These are phyloP conservation scores for Lentinula boryana DNA, from an alignment of 768 basidiomycete species.

Conservation along the genomic window DNA sequence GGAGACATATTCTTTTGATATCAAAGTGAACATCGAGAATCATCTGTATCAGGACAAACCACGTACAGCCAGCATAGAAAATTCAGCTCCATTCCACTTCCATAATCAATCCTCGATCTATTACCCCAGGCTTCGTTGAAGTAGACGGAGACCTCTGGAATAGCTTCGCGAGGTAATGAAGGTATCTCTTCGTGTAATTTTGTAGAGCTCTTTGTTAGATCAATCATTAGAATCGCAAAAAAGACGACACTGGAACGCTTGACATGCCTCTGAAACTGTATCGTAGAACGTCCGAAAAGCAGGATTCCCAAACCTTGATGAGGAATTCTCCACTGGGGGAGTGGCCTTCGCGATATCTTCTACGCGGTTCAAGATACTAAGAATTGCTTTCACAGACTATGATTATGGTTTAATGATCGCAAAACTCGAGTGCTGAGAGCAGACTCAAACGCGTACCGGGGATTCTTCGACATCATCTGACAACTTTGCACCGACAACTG, in stretches of 20 bases:
- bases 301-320: constrained; percentile 95
- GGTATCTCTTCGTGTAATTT: constrained; percentile 55
- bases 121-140: constrained; percentile 91
- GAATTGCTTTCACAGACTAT: constrained; percentile 59
- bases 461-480: constrained; percentile 53
- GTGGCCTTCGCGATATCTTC: constrained; percentile 60
- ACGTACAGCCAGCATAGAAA: constrained; percentile 95
- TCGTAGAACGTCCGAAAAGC: constrained; percentile 94
- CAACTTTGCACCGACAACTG: constrained; percentile 72
- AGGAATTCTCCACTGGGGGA: constrained; percentile 85
- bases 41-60: not conserved
- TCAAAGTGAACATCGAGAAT: not conserved
- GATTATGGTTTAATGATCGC: not conserved
- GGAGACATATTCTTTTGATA: constrained; percentile 65
- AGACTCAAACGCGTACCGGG: constrained; percentile 40
- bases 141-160: constrained; percentile 71
- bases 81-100: constrained; percentile 99
- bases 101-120: constrained; percentile 89
- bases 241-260: too few species aligned
- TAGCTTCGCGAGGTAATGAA: constrained; percentile 48
- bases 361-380: constrained; percentile 61
- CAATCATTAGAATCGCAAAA: not conserved
- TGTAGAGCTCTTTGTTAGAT: constrained; percentile 37
- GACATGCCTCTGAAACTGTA: constrained; percentile 58
- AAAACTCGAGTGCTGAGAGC: not conserved